Evolutionary conservation across 345 rosid species (phyloP).

Genomic region (Populus tremula): DNA sequence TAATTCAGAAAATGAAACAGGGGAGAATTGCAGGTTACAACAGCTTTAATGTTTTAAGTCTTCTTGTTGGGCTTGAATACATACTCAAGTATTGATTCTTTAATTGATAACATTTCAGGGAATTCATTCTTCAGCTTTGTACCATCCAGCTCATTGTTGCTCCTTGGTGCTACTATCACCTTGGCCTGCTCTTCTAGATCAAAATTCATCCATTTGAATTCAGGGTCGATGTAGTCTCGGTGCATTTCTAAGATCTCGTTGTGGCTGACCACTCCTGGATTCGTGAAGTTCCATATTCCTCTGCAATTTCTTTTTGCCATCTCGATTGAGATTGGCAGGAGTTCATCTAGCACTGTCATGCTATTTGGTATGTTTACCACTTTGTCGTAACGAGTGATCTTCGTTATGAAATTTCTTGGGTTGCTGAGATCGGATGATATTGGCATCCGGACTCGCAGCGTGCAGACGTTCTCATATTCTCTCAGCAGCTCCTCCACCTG

Average conservation of each 20-base stretch:
- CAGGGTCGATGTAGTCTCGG: constrained; percentile 41
- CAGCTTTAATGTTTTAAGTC: constrained; percentile 8
- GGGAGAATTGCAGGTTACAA: too few species aligned
- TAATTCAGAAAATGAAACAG: too few species aligned
- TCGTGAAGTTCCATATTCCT: constrained; percentile 63
- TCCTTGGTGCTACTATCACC: constrained; percentile 52
- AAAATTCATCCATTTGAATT: constrained; percentile 47
- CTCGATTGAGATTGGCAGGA: constrained; percentile 54
- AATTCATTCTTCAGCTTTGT: constrained; percentile 51
- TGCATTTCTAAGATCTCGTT: constrained; percentile 58
- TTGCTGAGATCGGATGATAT: constrained; percentile 56
- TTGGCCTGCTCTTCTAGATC: constrained; percentile 54
- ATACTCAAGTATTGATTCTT: constrained; percentile 49
- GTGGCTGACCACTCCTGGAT: constrained; percentile 59
- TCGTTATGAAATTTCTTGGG: constrained; percentile 51
- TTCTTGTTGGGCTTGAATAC: constrained; percentile 52
- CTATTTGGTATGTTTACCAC: constrained; percentile 62
- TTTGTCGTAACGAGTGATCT: constrained; percentile 46
- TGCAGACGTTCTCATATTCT: constrained; percentile 52
- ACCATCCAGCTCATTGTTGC: constrained; percentile 62
- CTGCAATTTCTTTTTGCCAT: constrained; percentile 56
- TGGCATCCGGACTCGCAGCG: constrained; percentile 57
- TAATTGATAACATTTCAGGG: constrained; percentile 49
- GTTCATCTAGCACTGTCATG: constrained; percentile 63
- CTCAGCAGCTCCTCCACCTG: constrained; percentile 59